phyloP scores from a whole-genome alignment of 257 asterid species.

The Mitragyna speciosa region DNA sequence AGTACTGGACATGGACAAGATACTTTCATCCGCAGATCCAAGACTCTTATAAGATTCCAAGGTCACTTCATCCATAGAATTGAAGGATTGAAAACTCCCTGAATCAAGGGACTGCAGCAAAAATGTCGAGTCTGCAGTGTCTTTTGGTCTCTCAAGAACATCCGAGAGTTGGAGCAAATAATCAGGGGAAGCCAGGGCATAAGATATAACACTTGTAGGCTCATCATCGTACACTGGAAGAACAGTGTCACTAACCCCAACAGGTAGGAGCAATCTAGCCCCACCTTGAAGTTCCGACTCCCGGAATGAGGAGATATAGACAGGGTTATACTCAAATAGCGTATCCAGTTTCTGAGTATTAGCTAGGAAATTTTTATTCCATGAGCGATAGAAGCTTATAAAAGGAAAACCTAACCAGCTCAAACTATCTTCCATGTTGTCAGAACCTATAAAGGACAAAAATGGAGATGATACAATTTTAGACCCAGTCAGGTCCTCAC shows the following conservation, averaged over 20 bases:
- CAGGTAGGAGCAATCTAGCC: constrained; percentile 62
- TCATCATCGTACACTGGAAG: constrained; percentile 89
- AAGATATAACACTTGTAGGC: constrained; percentile 89
- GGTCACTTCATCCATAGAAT: constrained; percentile 58
- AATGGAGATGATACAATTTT: constrained; percentile 40
- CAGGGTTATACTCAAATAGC: constrained; percentile 55
- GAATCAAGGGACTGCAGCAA: constrained; percentile 51
- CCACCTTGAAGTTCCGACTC: constrained; percentile 69
- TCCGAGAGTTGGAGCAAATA: constrained; percentile 56
- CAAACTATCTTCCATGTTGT: constrained; percentile 48
- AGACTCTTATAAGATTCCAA: constrained; percentile 61
- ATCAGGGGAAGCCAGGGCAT: constrained; percentile 64
- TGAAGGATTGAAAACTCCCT: constrained; percentile 46
- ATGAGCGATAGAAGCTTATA: constrained; percentile 59
- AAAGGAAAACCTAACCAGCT: constrained; percentile 80
- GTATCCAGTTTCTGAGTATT: constrained; percentile 60
- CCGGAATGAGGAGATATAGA: constrained; percentile 68
- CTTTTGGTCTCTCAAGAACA: constrained; percentile 63
- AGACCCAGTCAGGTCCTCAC: constrained; percentile 36
- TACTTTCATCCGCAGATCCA: constrained; percentile 70
- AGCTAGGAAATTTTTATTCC: constrained; percentile 58
- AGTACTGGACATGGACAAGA: constrained; percentile 45
- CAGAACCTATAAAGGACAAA: constrained; percentile 48
- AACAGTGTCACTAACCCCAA: constrained; percentile 69
- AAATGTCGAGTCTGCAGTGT: constrained; percentile 37